Evolutionary conservation across 2,329 filamentous ascomycete genomes (phyloP), one percentile per base, ranked within the genome.

Genomic region (Hypomyces rosellus): DNA sequence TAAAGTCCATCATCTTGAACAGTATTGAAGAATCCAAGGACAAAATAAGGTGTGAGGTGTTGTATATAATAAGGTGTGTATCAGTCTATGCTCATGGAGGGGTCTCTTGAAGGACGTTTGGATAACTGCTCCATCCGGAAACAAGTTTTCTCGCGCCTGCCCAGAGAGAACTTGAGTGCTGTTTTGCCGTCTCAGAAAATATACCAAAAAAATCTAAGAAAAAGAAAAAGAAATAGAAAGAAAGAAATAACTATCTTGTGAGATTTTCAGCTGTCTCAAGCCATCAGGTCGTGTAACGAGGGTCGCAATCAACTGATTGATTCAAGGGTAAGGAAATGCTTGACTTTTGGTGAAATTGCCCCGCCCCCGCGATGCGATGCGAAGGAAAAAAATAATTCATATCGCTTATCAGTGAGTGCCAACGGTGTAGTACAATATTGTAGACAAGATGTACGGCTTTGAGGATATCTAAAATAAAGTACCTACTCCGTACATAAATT

Each of bases 1-100:
- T 78, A 63, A 88, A 97, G 55, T 95, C 82, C 82, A 84, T 83
- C 14, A 36, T 16, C 25, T 18, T 38, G 34, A 30, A 30, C 8
- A 8, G 9, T 30, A 30, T 2, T 30, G 8, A 30, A 50, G 18
- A 46, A 41, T 45, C 34, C 6, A 22, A 45, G 36, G 25, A 30
- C 25, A 30, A 8, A 30, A 11, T 11, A 30, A 44, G 40, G 25
- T 12, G 13, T 38, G 15, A 14, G 25, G 34, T 39, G 22, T 38
- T 34, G 36, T 30, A 20, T 30, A 8, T 30, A 6, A 2, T 5
- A 11, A 30, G 20, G 5, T 20, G 20, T 8, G 25, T 30, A 30
- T 30, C 25, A 30, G 25, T 30, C 25, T 30, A 30, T 30, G 8
- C 25, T 30, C 25, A 30, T 30, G 25, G 25, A 30, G 25, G 25